Evolutionary conservation across 177 flowering plant genomes (phyloP).

Genomic region (Vitis hybrid): DNA sequence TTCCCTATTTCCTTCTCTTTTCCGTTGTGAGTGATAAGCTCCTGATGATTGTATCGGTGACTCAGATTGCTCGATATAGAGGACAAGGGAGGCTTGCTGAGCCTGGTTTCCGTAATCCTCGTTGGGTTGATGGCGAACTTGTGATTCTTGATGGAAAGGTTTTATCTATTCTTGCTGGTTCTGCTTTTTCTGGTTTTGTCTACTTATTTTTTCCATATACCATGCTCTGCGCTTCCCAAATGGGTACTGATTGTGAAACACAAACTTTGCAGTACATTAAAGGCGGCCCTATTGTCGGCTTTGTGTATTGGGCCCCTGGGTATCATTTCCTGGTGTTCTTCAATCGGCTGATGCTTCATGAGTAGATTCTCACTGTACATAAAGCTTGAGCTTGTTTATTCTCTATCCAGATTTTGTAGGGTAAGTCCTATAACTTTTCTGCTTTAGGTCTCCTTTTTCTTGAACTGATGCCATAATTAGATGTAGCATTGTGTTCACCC

Average conservation of each 20-base stretch:
- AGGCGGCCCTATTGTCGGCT: slow-evolving; percentile 93
- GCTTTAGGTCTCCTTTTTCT: neutral
- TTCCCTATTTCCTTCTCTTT: slow-evolving; percentile 1
- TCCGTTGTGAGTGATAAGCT: slow-evolving; percentile 6
- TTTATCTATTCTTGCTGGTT: neutral
- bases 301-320: slow-evolving; percentile 94
- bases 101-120: slow-evolving; percentile 82
- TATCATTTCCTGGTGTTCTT: slow-evolving; percentile 94
- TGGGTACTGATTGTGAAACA: neutral
- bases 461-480: too few relatives aligned
- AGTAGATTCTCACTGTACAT: slow-evolving; percentile 36
- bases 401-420: slow-evolving; percentile 23
- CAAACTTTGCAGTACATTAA: slow-evolving; percentile 65
- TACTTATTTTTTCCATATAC: neutral
- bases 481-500: too few relatives aligned
- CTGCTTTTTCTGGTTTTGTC: neutral
- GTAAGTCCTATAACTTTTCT: slow-evolving; percentile 19
- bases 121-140: slow-evolving; percentile 99
- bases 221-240: neutral
- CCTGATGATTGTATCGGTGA: slow-evolving; percentile 8
- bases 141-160: slow-evolving; percentile 98
- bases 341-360: slow-evolving; percentile 75
- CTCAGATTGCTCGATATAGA: slow-evolving; percentile 90
- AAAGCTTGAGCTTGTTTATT: slow-evolving; percentile 14
- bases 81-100: slow-evolving; percentile 98